phyloP scores from a whole-genome alignment of 345 rosid genomes.

The Schrenkiella parvula region DNA sequence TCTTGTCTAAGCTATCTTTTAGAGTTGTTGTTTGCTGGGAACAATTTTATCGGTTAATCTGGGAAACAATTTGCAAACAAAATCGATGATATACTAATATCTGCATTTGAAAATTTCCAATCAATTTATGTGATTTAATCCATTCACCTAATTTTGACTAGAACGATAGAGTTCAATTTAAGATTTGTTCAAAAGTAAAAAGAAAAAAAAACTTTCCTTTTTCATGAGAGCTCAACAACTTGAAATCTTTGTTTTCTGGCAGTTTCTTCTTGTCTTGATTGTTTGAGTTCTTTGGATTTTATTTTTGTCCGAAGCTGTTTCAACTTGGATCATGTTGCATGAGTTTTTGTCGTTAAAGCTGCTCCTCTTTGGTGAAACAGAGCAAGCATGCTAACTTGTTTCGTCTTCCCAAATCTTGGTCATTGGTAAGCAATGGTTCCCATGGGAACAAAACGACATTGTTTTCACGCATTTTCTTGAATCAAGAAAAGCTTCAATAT shows the following conservation, averaged over 20 bases:
- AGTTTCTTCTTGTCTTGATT: conserved; percentile 19
- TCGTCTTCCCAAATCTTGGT: neutral
- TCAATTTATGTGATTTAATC: conserved; percentile 1
- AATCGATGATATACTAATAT: neutral
- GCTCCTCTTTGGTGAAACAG: neutral
- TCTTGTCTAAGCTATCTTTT: neutral
- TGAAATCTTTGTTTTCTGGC: conserved; percentile 25
- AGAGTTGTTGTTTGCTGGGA: neutral
- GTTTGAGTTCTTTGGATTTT: neutral
- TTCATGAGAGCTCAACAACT: conserved; percentile 31
- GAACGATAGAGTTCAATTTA: conserved; percentile 18
- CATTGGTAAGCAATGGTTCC: neutral
- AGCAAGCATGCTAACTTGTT: conserved; percentile 16
- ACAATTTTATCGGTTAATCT: neutral
- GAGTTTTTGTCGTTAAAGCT: neutral
- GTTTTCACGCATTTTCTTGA: no score
- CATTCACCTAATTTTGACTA: conserved; percentile 12
- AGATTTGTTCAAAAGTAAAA: conserved; percentile 6
- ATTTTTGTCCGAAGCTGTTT: neutral
- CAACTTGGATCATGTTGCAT: conserved; percentile 2
- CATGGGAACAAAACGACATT: neutral
- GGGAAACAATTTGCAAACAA: neutral
- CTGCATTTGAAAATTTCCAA: neutral
- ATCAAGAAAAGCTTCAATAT: conserved; percentile 11
- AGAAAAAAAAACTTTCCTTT: conserved; percentile 12